These are phyloP conservation scores for Hermanozyma aechmeae DNA, from an alignment of 805 yeast species.

Conservation along the genomic window DNA sequence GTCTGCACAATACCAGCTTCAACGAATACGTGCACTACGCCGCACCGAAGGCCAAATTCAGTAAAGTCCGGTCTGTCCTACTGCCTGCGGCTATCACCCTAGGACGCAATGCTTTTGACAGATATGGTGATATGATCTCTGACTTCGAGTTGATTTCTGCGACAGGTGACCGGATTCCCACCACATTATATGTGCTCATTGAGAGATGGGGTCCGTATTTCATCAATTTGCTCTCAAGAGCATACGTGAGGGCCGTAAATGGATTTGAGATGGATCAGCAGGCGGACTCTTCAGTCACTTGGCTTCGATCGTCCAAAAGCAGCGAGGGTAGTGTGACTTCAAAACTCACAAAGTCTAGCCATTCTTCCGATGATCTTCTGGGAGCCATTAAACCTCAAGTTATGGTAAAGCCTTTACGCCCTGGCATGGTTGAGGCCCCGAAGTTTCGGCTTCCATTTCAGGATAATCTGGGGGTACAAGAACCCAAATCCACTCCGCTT, in stretches of 20 bases:
- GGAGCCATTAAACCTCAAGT: neutral
- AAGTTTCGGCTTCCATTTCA: slow-evolving; percentile 66
- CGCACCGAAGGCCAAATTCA: slow-evolving; percentile 60
- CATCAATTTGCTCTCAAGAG: slow-evolving; percentile 50
- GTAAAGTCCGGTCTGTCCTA: slow-evolving; percentile 59
- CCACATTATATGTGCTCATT: slow-evolving; percentile 50
- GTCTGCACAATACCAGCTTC: slow-evolving; percentile 28
- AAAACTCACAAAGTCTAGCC: neutral
- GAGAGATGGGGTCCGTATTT: slow-evolving; percentile 75
- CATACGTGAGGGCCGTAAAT: slow-evolving; percentile 51
- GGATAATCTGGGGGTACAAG: slow-evolving; percentile 19
- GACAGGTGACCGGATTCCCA: slow-evolving; percentile 62
- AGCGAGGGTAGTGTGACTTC: slow-evolving; percentile 2
- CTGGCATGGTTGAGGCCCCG: slow-evolving; percentile 33
- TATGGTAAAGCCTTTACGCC: neutral
- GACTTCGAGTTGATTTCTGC: slow-evolving; percentile 65
- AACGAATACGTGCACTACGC: slow-evolving; percentile 68
- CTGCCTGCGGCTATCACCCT: slow-evolving; percentile 72
- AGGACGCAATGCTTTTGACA: slow-evolving; percentile 65
- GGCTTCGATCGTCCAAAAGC: slow-evolving; percentile 5
- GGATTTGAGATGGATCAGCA: slow-evolving; percentile 23
- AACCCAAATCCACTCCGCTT: neutral
- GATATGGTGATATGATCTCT: slow-evolving; percentile 52
- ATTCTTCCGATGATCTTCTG: too few relatives aligned
- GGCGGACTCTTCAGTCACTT: neutral